These are phyloP conservation scores for Diplodia seriata DNA, from an alignment of 2,329 filamentous ascomycete species.

Conservation along the genomic window DNA sequence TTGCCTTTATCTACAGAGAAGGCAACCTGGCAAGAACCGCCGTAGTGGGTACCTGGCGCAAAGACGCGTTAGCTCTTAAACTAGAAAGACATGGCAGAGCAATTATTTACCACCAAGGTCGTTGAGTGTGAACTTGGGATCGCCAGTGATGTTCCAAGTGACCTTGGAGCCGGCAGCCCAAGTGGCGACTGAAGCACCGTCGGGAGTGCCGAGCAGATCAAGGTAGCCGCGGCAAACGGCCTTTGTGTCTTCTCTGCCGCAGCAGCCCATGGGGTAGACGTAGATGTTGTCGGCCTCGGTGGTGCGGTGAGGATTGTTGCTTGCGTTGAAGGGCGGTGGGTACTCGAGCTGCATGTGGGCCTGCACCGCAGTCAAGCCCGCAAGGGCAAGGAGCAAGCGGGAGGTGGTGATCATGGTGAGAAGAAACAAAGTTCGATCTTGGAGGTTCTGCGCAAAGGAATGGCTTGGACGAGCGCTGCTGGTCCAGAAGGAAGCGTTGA, in stretches of 20 bases:
- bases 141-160: conserved; percentile 27
- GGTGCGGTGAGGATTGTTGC: conserved; percentile 29
- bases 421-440: background rate
- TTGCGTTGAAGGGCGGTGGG: conserved; percentile 29
- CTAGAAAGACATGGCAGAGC: background rate
- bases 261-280: conserved; percentile 31
- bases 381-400: conserved; percentile 9
- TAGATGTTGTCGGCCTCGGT: conserved; percentile 21
- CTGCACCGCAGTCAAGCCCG: conserved; percentile 21
- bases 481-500: background rate
- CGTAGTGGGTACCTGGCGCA: conserved; percentile 51
- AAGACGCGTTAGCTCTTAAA: background rate
- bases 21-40: conserved; percentile 57
- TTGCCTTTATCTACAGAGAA: conserved; percentile 53
- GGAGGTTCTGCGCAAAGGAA: background rate
- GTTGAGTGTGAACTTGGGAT: conserved; percentile 16
- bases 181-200: conserved; percentile 29
- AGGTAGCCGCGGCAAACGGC: conserved; percentile 29
- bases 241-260: conserved; percentile 24
- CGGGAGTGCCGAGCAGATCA: conserved; percentile 28
- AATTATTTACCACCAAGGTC: conserved; percentile 16
- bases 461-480: background rate
- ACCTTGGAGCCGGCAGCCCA: conserved; percentile 28
- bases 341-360: conserved; percentile 32
- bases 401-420: background rate